Conservation (phyloP, 192 early-diverging fungal genomes). For the Mortierella alpina region DNA sequence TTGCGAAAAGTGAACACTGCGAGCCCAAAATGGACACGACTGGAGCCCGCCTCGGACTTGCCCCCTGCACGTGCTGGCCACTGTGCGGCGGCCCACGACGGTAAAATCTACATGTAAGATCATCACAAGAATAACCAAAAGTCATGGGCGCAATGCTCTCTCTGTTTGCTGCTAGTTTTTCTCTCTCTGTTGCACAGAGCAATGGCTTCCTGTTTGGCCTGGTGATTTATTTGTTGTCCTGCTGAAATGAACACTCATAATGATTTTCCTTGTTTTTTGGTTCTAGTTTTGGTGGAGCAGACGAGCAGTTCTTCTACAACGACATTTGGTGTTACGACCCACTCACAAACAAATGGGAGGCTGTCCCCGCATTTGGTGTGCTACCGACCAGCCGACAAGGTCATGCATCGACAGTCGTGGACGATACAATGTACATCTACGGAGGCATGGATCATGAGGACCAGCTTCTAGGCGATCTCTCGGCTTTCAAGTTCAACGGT, state of each 20-base stretch:
- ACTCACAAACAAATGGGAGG: conserved; percentile 55
- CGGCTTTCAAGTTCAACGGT: conserved; percentile 63
- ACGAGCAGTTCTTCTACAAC: conserved; percentile 62
- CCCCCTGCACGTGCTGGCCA: conserved; percentile 55
- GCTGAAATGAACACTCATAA: background rate
- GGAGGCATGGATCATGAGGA: conserved; percentile 61
- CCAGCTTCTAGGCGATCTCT: conserved; percentile 60
- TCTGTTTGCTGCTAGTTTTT: background rate
- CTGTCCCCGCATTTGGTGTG: conserved; percentile 57
- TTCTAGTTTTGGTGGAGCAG: conserved; percentile 65
- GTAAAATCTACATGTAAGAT: conserved; percentile 50
- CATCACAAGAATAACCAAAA: background rate
- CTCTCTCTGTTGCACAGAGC: too few species aligned
- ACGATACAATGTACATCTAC: conserved; percentile 67
- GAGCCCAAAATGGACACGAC: conserved; percentile 42
- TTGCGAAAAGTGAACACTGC: conserved; percentile 38
- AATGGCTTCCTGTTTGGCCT: too few species aligned
- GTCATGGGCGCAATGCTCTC: background rate
- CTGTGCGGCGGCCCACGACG: conserved; percentile 47
- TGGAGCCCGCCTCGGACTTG: conserved; percentile 51
- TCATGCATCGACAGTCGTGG: conserved; percentile 53
- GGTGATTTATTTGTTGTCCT: background rate
- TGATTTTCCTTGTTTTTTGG: background rate
- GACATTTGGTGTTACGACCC: conserved; percentile 70
- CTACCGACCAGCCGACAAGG: conserved; percentile 61